These are phyloP conservation scores for Lepraria neglecta DNA, from an alignment of 495 filamentous ascomycete genomes.

Conservation along the genomic window DNA sequence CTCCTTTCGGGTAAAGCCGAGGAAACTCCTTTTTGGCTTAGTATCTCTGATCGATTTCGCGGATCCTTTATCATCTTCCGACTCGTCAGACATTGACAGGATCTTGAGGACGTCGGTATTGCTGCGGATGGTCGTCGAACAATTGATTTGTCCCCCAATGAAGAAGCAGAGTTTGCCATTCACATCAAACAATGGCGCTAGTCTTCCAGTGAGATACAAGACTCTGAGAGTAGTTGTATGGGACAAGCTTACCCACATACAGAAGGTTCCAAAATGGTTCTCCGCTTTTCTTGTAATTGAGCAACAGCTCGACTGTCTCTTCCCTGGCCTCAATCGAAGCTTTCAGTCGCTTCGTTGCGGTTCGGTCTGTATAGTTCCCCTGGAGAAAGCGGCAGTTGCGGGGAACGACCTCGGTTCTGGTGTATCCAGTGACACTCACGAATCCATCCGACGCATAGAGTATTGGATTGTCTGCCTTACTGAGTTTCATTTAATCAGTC, in stretches of 20 bases:
- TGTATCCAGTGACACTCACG: constrained; percentile 43
- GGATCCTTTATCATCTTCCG: constrained; percentile 24
- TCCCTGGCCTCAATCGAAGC: constrained; percentile 36
- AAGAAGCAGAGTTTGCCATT: constrained; percentile 42
- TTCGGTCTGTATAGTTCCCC: constrained; percentile 41
- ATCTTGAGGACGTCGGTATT: constrained; percentile 46
- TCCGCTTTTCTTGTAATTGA: constrained; percentile 49
- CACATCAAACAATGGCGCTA: constrained; percentile 42
- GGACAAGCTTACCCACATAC: constrained; percentile 35
- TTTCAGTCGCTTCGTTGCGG: constrained; percentile 37
- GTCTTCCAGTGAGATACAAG: neutral
- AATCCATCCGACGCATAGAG: constrained; percentile 48
- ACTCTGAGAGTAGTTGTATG: neutral
- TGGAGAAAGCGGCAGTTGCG: constrained; percentile 50
- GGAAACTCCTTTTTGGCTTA: constrained; percentile 27
- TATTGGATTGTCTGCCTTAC: constrained; percentile 46
- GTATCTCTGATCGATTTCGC: constrained; percentile 16
- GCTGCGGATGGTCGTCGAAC: constrained; percentile 46
- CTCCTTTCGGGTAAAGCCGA: constrained; percentile 33
- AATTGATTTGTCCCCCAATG: constrained; percentile 52
- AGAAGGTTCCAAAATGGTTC: constrained; percentile 52
- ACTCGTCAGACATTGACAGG: constrained; percentile 33
- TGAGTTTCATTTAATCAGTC: constrained; percentile 4
- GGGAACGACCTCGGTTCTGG: constrained; percentile 41
- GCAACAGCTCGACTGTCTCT: constrained; percentile 46